A percentile compares a stretch with the other conserved stretches of the same genome.
Evolutionary conservation across 129 eudicot species (phyloP).

Genomic region (Scalesia atractyloides): DNA sequence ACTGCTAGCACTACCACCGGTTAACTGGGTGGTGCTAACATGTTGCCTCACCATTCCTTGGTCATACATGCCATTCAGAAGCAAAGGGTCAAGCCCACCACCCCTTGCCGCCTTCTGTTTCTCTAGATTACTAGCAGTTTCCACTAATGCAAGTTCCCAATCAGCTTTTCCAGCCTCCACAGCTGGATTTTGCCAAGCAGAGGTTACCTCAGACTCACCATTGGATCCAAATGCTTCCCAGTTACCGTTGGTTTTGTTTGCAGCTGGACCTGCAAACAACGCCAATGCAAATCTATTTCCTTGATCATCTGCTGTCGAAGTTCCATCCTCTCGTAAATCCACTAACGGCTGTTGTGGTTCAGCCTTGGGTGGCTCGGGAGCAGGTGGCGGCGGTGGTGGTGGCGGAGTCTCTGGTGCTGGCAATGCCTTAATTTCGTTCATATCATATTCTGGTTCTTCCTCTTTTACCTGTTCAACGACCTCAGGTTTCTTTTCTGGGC

Average conservation of each 20-base stretch:
- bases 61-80: constrained; percentile 83
- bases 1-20: constrained; percentile 88
- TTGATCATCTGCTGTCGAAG: constrained; percentile 71
- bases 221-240: constrained; percentile 70
- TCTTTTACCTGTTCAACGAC: constrained; percentile 40
- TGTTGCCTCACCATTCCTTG: constrained; percentile 83
- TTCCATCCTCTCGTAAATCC: constrained; percentile 61
- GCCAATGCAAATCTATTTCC: constrained; percentile 78
- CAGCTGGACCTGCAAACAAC: constrained; percentile 65
- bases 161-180: constrained; percentile 84
- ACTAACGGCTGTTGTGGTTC: constrained; percentile 48
- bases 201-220: constrained; percentile 61
- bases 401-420: constrained; percentile 59
- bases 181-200: constrained; percentile 94
- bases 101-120: constrained; percentile 73
- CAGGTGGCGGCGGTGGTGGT: constrained; percentile 54
- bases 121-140: constrained; percentile 62
- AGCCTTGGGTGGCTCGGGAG: constrained; percentile 52
- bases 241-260: constrained; percentile 49
- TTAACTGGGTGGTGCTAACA: constrained; percentile 49
- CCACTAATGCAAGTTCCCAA: constrained; percentile 93
- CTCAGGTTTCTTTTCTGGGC: constrained; percentile 69
- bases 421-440: constrained; percentile 85
- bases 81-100: constrained; percentile 81
- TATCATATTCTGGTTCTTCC: constrained; percentile 62